A percentile compares a stretch with the other conserved stretches of the same genome.
Conservation (phyloP, 352 stramenopile species). For the Globisporangium heterothallicum region DNA sequence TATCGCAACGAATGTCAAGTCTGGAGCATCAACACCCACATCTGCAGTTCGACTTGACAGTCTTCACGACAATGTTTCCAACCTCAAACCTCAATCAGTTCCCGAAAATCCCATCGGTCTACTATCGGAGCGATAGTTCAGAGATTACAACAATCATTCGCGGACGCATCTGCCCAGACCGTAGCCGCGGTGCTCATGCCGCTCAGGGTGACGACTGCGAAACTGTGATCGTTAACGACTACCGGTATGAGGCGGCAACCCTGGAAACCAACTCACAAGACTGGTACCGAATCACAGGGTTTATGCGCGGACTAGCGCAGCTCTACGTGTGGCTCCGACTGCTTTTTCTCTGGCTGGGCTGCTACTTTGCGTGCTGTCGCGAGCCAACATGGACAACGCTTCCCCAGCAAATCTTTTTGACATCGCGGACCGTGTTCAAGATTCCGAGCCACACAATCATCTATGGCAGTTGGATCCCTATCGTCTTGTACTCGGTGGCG, state of each 20-base stretch:
- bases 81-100: not conserved
- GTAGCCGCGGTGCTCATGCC: not conserved
- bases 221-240: conserved; percentile 12
- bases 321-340: conserved; percentile 22
- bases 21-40: conserved; percentile 23
- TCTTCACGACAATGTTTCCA: conserved; percentile 14
- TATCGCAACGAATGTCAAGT: conserved; percentile 17
- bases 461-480: conserved; percentile 17
- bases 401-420: not conserved
- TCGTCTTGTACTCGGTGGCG: conserved; percentile 10
- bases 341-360: not conserved
- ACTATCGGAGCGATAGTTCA: not conserved
- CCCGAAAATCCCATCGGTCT: not conserved
- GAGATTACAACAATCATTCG: conserved; percentile 4
- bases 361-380: conserved; percentile 4
- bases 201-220: not conserved
- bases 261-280: conserved; percentile 30
- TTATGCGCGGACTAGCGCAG: conserved; percentile 27
- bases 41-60: conserved; percentile 20
- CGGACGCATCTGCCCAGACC: not conserved
- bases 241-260: conserved; percentile 24
- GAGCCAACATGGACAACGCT: not conserved
- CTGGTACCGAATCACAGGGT: conserved; percentile 21
- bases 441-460: conserved; percentile 17
- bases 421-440: conserved; percentile 7